Base-by-base conservation (phyloP, 75 land plant species). In the Cupressus sempervirens region DNA sequence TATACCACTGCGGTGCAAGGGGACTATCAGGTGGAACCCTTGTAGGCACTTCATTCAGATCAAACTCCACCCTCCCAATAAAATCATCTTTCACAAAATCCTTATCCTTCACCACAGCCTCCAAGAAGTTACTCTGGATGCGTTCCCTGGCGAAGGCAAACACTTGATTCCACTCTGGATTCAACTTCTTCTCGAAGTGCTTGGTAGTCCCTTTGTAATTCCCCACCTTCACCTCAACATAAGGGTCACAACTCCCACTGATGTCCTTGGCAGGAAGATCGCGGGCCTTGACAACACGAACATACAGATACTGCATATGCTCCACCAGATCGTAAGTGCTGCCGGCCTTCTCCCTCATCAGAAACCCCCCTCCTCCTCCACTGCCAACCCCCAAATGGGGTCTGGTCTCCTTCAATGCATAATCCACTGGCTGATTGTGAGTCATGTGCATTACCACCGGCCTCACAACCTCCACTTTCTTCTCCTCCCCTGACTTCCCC, bases 1-100 rank as follows among this genome's bases (percentile, higher is more conserved):
- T 87, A 80, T 96, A 96, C 98, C 98, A 96, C 88, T 93, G 94
- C 0, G 98, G 98, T 0, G 98, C 98, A 84, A 94, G 75, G 11
- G 98, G 94, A 29, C 93, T 96, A 80, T 96, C 98, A 7, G 94
- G 94, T 0, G 93, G 94, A 15, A 91, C 93, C 53, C 94, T 40
- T 8, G 74, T 81, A 0, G 98, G 96, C n/a, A 96, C 82, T 45
- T 94, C 98, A 41, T 68, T 74, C 67, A 96, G 83, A 13, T 94
- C 94, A 80, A 96, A 89, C 32, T 74, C 36, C n/a, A 94, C 84
- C 62, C 85, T 83, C 15, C 98, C 98, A 7, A 96, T 72, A 54
- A 91, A 91, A 88, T 93, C 94, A 84, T 95, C 96, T 74, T 86
- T 84, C 26, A 89, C 81, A 34, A 92, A 15, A 62, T 92, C 92